phyloP scores from a whole-genome alignment of 1,139 yeast species.

The Cylindricascospora bacillispora region DNA sequence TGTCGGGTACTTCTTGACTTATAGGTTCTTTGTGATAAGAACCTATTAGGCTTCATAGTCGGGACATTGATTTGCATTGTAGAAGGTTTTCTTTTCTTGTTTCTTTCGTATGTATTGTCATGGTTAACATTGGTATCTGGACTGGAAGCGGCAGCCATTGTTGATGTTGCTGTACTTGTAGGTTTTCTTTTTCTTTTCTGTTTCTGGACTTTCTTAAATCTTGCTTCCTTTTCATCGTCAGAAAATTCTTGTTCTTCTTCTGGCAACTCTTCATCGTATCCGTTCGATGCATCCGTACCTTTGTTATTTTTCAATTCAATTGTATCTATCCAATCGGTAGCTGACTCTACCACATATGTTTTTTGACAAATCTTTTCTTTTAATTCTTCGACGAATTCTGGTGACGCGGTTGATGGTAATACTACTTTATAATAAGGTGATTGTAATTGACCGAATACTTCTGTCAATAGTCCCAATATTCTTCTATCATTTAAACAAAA shows the following conservation, averaged over 20 bases:
- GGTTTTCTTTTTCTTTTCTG: conserved; percentile 37
- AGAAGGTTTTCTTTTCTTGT: background rate
- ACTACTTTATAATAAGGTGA: conserved; percentile 74
- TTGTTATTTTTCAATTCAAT: conserved; percentile 53
- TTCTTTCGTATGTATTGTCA: conserved; percentile 4
- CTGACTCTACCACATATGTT: conserved; percentile 70
- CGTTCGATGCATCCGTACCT: conserved; percentile 92
- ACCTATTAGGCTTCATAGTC: background rate
- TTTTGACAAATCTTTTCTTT: conserved; percentile 39
- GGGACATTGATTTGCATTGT: conserved; percentile 1
- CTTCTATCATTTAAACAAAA: conserved; percentile 65
- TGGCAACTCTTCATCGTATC: conserved; percentile 88
- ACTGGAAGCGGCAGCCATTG: background rate
- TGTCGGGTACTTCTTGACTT: background rate
- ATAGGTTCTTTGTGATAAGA: background rate
- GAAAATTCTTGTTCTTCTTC: conserved; percentile 90
- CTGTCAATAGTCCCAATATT: conserved; percentile 72
- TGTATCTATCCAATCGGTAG: conserved; percentile 68
- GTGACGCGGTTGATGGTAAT: conserved; percentile 37
- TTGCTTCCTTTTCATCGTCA: conserved; percentile 73
- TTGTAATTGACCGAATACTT: conserved; percentile 82
- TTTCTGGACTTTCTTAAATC: conserved; percentile 35
- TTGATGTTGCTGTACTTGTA: background rate
- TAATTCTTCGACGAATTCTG: conserved; percentile 30
- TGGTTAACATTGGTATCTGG: conserved; percentile 5